A percentile compares a stretch with the other conserved stretches of the same genome.
phyloP scores from a whole-genome alignment of 371 early-diverging fungal species.

The Mucor saturninus region DNA sequence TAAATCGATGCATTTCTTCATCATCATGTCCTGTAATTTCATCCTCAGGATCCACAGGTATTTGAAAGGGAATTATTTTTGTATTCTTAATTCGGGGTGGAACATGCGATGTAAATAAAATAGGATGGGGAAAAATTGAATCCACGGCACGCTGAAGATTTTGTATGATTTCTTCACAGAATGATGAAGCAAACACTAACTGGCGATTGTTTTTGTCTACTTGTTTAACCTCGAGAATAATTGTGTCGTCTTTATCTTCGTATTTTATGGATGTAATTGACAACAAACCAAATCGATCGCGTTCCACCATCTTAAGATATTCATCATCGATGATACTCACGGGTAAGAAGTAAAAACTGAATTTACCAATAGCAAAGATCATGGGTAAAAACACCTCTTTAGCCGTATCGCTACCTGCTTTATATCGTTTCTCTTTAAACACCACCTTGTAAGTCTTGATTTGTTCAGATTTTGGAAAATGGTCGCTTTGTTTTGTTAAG shows the following conservation, averaged over 20 bases:
- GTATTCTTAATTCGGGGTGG: slow-evolving; percentile 27
- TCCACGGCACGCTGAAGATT: slow-evolving; percentile 38
- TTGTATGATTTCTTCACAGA: slow-evolving; percentile 40
- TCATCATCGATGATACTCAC: slow-evolving; percentile 22
- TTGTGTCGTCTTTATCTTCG: slow-evolving; percentile 39
- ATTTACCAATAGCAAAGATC: slow-evolving; percentile 46
- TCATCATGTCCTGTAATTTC: slow-evolving; percentile 18
- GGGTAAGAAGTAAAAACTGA: slow-evolving; percentile 46
- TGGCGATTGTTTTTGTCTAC: slow-evolving; percentile 25
- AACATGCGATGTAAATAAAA: slow-evolving; percentile 16
- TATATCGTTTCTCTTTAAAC: slow-evolving; percentile 38
- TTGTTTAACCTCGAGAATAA: slow-evolving; percentile 37
- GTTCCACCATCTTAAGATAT: slow-evolving; percentile 38
- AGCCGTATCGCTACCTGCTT: slow-evolving; percentile 11
- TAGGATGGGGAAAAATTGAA: slow-evolving; percentile 23
- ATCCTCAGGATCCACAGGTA: slow-evolving; percentile 21
- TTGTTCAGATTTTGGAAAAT: slow-evolving; percentile 23
- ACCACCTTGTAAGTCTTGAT: slow-evolving; percentile 43
- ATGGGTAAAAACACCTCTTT: slow-evolving; percentile 40
- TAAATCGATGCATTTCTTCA: slow-evolving; percentile 21
- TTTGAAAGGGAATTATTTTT: slow-evolving; percentile 4
- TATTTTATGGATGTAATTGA: slow-evolving; percentile 36
- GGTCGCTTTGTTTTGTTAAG: slow-evolving; percentile 40
- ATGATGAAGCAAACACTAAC: slow-evolving; percentile 37
- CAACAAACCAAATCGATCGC: slow-evolving; percentile 46